Evolutionary conservation across 2,329 filamentous ascomycete species (phyloP), one percentile per base, ranked within the genome.

Genomic region (Cordyceps fumosorosea): DNA sequence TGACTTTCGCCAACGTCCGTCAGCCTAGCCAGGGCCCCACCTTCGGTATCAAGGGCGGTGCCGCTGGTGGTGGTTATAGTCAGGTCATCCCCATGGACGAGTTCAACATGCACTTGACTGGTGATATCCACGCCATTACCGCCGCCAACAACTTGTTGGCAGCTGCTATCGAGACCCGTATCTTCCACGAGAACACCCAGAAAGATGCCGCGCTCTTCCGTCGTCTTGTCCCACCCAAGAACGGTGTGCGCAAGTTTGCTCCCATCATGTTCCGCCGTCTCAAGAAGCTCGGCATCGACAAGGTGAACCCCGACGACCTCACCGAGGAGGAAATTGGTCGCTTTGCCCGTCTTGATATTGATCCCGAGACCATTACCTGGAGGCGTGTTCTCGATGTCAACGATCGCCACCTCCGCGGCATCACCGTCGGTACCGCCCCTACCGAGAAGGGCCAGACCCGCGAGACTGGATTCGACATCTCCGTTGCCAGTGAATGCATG

Each of bases 81-180:
- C 95, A 99, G 76, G 95, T 99, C 72, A 98, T 99, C 70, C 95
- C 95, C 63, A 99, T 99, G 95, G 95, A 99, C 70, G 95, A 99
- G 76, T 99, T 99, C 81, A 99, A 99, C 78, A 81, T 99, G 72
- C 95, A 99, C 75, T 79, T 99, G 70, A 99, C 95, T 61, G 95
- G 95, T 70, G 95, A 99, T 74, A 98, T 99, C 62, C 95, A 99
- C 75, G 95, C 95, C 67, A 95, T 99, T 71, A 92, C 92, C 59
- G 93, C 93, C 32, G 95, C 95, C 44, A 99, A 98, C 83, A 99
- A 99, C 77, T 82, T 99, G 63, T 84, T 99, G 50, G 93, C 95
- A 51, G 95, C 95, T 60, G 95, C 95, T 42, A 96, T 99, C 65
- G 95, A 99, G 73, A 98, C 95, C 1, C 89, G 95, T 69, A 98